Evolutionary conservation across 208 protist species (phyloP), one percentile per base, ranked within the genome.

Genomic region (Crithidia fasciculata): DNA sequence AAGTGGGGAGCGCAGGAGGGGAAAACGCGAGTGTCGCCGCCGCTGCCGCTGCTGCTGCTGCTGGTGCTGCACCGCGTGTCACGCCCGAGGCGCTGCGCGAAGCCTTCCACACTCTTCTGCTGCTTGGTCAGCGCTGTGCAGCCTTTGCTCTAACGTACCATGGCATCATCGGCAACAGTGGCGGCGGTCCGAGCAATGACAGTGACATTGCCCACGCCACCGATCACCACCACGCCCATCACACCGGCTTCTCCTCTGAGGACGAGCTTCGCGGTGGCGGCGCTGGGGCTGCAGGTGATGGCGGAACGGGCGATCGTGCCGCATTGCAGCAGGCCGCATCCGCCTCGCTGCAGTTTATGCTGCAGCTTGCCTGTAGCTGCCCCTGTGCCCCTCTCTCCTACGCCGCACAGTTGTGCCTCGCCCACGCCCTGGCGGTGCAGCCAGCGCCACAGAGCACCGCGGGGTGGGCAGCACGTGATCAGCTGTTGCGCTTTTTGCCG

Each of bases 321-420:
- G 66, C 60, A 5, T 72, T 76, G 56, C 66, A 83, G 44, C 73
- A 83, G 56, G 81, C 81, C 16, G 82, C 82, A 16, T 69, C 73
- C 5, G 67, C 77, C 6, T 18, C 85, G 12, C 54, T 91, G 19
- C 88, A 91, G 73, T 79, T 87, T 50, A 40, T 93, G 47, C 43
- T 86, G 15, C 74, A 72, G 18, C 70, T 87, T 8, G 88, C 90
- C 53, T 95, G 91, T 75, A 90, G 78, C 65, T 95, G 88, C 63
- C 90, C 90, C 54, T 91, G 86, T 59, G 72, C 76, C 19, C 52
- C 87, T 8, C 72, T 95, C 0, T 71, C 82, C 5, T 82, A 83
- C 43, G 84, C 86, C 7, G 80, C 88, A 6, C 85, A 95, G 69
- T 72, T 93, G 45, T 76, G 89, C n/a, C 71, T 95, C 44, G 85